Percentiles rank a stretch among this genome's conserved stretches.
Conservation (phyloP, 164 flowering plant species). For the Chimonanthus praecox region DNA sequence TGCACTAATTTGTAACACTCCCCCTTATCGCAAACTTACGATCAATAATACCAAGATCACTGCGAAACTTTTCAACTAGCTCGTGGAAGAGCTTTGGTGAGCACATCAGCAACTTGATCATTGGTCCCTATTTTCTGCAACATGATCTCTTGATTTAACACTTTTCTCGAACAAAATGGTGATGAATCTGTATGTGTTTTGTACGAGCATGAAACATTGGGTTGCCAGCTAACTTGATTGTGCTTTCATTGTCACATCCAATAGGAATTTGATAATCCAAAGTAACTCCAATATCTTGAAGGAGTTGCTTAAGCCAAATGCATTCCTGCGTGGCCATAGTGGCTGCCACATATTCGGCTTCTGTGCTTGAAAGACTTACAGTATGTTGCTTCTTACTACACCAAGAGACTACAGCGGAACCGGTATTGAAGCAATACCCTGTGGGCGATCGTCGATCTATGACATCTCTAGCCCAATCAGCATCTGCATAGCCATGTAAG, state of each 20-base stretch:
- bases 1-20: too few relatives aligned
- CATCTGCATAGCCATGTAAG: constrained; percentile 14
- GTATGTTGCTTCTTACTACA: constrained; percentile 19
- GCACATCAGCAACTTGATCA: neutral
- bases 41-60: too few relatives aligned
- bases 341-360: constrained; percentile 13
- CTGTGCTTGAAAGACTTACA: constrained; percentile 8
- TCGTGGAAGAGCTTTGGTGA: neutral
- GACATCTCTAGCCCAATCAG: constrained; percentile 19
- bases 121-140: neutral
- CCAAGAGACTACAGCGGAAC: constrained; percentile 11
- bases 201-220: constrained; percentile 21
- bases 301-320: constrained; percentile 11
- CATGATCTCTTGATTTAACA: neutral
- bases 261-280: constrained; percentile 7
- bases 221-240: constrained; percentile 19
- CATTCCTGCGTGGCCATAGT: constrained; percentile 13
- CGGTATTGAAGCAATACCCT: constrained; percentile 11
- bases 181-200: neutral
- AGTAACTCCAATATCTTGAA: constrained; percentile 17
- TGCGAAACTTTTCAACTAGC: neutral
- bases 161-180: constrained; percentile 1
- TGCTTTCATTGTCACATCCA: constrained; percentile 20
- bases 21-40: too few relatives aligned
- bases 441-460: neutral